Conservation (phyloP, 2,329 filamentous ascomycete species). For the Fusarium foetens region DNA sequence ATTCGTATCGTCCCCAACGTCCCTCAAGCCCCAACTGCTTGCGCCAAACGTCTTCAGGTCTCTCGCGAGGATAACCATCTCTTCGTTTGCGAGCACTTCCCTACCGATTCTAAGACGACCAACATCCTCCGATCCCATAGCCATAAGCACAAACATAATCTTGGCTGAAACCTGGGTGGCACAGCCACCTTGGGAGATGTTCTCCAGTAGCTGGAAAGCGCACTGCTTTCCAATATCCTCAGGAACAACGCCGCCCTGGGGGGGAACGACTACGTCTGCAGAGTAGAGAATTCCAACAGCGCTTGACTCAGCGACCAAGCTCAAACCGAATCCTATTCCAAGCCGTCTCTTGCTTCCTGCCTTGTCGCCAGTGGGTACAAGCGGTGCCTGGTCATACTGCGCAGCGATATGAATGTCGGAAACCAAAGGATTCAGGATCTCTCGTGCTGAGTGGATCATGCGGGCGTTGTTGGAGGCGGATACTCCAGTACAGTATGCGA, state of each 20-base stretch:
- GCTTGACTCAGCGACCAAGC: constrained; percentile 91
- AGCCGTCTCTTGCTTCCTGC: constrained; percentile 69
- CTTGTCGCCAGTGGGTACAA: constrained; percentile 65
- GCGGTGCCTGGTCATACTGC: constrained; percentile 75
- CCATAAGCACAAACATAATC: constrained; percentile 89
- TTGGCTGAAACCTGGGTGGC: constrained; percentile 76
- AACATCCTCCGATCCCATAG: constrained; percentile 97
- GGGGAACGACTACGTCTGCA: constrained; percentile 80
- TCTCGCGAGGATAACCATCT: constrained; percentile 80
- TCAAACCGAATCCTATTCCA: constrained; percentile 91
- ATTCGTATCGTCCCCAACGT: constrained; percentile 71
- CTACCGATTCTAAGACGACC: constrained; percentile 84
- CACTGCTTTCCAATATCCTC: constrained; percentile 92
- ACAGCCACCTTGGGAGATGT: constrained; percentile 84
- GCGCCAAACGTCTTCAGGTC: constrained; percentile 91
- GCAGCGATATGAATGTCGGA: constrained; percentile 91
- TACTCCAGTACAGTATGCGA: constrained; percentile 93
- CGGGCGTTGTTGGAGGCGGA: constrained; percentile 92
- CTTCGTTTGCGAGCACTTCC: constrained; percentile 83
- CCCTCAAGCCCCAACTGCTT: constrained; percentile 89
- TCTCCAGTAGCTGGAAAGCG: constrained; percentile 88
- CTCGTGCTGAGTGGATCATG: constrained; percentile 91
- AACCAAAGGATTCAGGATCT: constrained; percentile 85
- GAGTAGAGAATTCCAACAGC: constrained; percentile 84
- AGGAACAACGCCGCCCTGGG: constrained; percentile 82